Evolutionary conservation across 768 basidiomycete genomes (phyloP).

Genomic region (Termitomyces sp.): DNA sequence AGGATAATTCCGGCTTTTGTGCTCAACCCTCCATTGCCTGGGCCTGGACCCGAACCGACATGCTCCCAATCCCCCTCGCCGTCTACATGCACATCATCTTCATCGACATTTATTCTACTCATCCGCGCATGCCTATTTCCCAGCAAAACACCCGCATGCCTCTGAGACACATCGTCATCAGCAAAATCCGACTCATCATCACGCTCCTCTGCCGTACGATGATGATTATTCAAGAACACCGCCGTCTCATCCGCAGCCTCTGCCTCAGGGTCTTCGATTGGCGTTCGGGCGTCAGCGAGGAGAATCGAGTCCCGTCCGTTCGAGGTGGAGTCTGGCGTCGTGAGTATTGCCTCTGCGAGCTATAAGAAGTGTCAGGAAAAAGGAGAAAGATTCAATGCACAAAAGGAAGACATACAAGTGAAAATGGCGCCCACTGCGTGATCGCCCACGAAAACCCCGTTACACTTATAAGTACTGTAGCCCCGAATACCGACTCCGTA

Average conservation of each 20-base stretch:
- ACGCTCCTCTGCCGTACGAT: background rate
- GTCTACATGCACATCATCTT: constrained; percentile 11
- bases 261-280: constrained; percentile 25
- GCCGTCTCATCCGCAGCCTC: constrained; percentile 24
- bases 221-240: constrained; percentile 9
- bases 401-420: constrained; percentile 51
- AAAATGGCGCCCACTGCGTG: constrained; percentile 90
- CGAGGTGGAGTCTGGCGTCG: constrained; percentile 39
- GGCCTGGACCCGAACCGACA: constrained; percentile 1
- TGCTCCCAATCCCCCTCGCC: constrained; percentile 24
- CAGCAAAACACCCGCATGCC: constrained; percentile 20
- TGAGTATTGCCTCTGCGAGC: constrained; percentile 85
- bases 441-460: constrained; percentile 94
- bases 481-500: constrained; percentile 61
- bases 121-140: constrained; percentile 43
- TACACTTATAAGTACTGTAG: constrained; percentile 69
- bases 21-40: constrained; percentile 37
- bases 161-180: constrained; percentile 8
- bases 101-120: constrained; percentile 40
- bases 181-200: constrained; percentile 4
- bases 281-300: constrained; percentile 40
- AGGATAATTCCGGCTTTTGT: constrained; percentile 87
- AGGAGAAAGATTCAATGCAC: background rate
- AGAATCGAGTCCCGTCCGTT: constrained; percentile 35
- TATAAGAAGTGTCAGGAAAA: constrained; percentile 19